Percentiles rank a stretch among this genome's conserved stretches.
phyloP scores from a whole-genome alignment of 2,329 filamentous ascomycete species.

The Ophiostoma piceae region DNA sequence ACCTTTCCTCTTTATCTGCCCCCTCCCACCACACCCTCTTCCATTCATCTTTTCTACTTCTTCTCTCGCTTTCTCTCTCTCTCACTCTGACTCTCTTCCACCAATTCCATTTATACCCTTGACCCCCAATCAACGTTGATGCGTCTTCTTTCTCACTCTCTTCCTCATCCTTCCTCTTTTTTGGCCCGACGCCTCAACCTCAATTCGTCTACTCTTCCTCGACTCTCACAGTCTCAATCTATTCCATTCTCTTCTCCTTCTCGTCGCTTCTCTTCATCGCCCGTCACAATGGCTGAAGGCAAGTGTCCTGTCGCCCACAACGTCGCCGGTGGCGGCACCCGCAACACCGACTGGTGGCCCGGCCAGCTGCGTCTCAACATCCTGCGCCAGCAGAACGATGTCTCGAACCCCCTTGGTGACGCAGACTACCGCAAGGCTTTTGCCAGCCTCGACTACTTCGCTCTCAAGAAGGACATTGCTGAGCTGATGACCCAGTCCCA shows the following conservation, averaged over 20 bases:
- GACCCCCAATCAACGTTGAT: slow-evolving; percentile 12
- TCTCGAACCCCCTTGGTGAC: slow-evolving; percentile 60
- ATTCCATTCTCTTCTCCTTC: neutral
- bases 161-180: slow-evolving; percentile 13
- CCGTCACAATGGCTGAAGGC: slow-evolving; percentile 20
- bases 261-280: slow-evolving; percentile 12
- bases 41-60: neutral
- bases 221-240: neutral
- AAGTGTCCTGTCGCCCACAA: slow-evolving; percentile 23
- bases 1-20: neutral
- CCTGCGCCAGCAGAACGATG: slow-evolving; percentile 63
- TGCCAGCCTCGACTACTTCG: slow-evolving; percentile 48
- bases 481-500: slow-evolving; percentile 71
- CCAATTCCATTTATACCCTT: neutral
- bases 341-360: slow-evolving; percentile 71
- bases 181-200: slow-evolving; percentile 7
- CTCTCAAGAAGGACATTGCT: slow-evolving; percentile 53
- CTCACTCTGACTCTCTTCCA: neutral
- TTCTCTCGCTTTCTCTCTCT: neutral
- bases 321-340: slow-evolving; percentile 57
- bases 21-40: slow-evolving; percentile 5
- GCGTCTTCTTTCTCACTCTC: slow-evolving; percentile 15
- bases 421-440: slow-evolving; percentile 71
- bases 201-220: neutral
- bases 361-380: slow-evolving; percentile 62